Evolutionary conservation across 345 rosid genomes (phyloP).

Genomic region (Trapa bicornis): DNA sequence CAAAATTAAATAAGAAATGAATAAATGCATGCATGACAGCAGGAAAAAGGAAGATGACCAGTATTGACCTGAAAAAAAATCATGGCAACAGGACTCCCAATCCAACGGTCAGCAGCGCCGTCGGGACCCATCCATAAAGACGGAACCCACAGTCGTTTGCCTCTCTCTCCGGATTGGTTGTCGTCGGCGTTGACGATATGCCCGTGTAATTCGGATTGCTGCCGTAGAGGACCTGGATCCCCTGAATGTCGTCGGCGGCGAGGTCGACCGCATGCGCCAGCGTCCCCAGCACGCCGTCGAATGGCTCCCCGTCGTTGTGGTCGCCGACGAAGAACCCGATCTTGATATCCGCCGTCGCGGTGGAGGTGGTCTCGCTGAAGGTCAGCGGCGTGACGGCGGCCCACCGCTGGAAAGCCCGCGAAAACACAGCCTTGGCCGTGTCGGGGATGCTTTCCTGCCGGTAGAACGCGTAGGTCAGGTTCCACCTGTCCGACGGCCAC

Average conservation of each 20-base stretch:
- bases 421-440: conserved; percentile 46
- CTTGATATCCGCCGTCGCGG: conserved; percentile 35
- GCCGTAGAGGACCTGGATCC: conserved; percentile 68
- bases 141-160: conserved; percentile 21
- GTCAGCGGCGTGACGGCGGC: conserved; percentile 50
- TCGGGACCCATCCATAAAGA: background rate
- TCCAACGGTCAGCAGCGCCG: conserved; percentile 27
- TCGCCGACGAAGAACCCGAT: conserved; percentile 69
- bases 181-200: conserved; percentile 17
- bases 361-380: conserved; percentile 32
- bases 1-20: background rate
- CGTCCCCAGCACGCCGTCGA: conserved; percentile 78
- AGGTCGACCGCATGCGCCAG: conserved; percentile 81
- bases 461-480: conserved; percentile 56
- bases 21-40: background rate
- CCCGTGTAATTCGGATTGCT: conserved; percentile 57
- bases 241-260: conserved; percentile 47
- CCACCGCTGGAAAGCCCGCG: conserved; percentile 69
- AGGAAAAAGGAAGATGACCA: background rate
- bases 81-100: conserved; percentile 16
- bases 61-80: background rate
- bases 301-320: conserved; percentile 90
- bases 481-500: conserved; percentile 43
- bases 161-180: conserved; percentile 38
- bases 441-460: conserved; percentile 29